phyloP scores from a whole-genome alignment of 1,284 basidiomycete genomes.

The Trichosporon faecale region DNA sequence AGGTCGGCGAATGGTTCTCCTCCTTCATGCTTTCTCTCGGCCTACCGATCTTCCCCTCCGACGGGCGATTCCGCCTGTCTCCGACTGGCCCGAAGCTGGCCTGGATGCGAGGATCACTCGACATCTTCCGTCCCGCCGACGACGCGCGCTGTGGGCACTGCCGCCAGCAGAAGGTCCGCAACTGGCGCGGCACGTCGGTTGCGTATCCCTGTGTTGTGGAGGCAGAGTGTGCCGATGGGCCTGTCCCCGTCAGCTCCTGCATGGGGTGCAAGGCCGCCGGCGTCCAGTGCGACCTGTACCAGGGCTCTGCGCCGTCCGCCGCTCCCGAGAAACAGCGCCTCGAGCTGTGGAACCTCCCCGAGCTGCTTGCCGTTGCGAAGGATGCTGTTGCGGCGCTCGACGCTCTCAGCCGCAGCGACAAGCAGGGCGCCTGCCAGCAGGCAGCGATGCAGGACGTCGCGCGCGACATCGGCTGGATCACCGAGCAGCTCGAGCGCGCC shows the following conservation, averaged over 20 bases:
- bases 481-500: neutral
- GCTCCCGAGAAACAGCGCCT: neutral
- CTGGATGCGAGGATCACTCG: neutral
- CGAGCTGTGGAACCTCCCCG: neutral
- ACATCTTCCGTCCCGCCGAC: neutral
- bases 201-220: neutral
- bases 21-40: neutral
- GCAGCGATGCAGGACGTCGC: neutral
- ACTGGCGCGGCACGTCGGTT: neutral
- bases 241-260: neutral
- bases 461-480: neutral
- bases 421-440: neutral
- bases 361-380: neutral
- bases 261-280: neutral
- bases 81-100: neutral
- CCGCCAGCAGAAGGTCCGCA: neutral
- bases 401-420: neutral
- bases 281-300: neutral
- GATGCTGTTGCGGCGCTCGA: neutral
- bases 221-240: neutral
- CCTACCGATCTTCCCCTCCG: neutral
- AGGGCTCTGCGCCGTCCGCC: neutral
- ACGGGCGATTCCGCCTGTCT: neutral
- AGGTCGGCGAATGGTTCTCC: neutral
- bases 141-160: conserved; percentile 3